Percentiles rank a stretch among this genome's conserved stretches.
phyloP scores from a whole-genome alignment of 140 eudicot species.

The Erigeron philadelphicus region DNA sequence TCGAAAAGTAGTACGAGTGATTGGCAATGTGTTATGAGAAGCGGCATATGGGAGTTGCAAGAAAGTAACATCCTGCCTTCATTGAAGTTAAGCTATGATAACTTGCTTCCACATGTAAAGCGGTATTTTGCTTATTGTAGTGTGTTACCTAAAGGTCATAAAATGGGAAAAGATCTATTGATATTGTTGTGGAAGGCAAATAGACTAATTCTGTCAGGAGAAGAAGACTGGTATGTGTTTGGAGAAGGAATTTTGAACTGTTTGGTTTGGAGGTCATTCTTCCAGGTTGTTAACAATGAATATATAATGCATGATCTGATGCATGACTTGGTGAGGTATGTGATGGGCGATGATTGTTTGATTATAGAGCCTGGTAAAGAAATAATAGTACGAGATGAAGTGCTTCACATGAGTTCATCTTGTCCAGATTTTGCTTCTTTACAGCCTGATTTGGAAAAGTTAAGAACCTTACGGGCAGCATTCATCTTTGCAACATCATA shows the following conservation, averaged over 20 bases:
- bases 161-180: conserved; percentile 1
- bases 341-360: conserved; percentile 16
- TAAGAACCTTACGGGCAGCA: conserved; percentile 2
- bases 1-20: conserved; percentile 1
- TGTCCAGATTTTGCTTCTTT: not conserved
- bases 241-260: conserved; percentile 13
- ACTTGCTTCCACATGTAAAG: conserved; percentile 18
- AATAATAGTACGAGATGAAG: conserved; percentile 3
- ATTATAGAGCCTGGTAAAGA: conserved; percentile 9
- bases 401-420: conserved; percentile 17
- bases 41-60: conserved; percentile 21
- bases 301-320: conserved; percentile 29
- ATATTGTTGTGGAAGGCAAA: conserved; percentile 25
- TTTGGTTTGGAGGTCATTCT: conserved; percentile 20
- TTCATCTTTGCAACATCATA: not conserved
- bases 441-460: not conserved
- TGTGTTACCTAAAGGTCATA: conserved; percentile 23
- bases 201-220: conserved; percentile 4
- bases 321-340: conserved; percentile 35
- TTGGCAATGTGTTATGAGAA: conserved; percentile 7
- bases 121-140: conserved; percentile 24
- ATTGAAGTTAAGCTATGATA: conserved; percentile 21
- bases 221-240: conserved; percentile 18
- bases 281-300: not conserved
- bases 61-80: conserved; percentile 17